These are phyloP conservation scores for Neocallimastix lanati DNA, from an alignment of 192 early-diverging fungal species.

Conservation along the genomic window DNA sequence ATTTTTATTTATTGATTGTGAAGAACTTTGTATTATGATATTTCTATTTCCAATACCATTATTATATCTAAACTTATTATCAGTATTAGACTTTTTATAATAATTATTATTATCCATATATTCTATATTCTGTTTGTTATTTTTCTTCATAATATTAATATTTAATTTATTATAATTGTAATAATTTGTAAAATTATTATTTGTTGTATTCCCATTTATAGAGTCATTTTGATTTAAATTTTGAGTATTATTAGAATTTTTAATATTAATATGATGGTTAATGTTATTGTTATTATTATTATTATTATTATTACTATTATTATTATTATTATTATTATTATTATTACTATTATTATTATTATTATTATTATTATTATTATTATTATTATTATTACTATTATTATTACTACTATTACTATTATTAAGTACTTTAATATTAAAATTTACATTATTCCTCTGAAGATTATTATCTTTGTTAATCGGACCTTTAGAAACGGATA, in stretches of 20 bases:
- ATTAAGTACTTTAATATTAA: background rate
- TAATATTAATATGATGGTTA: background rate
- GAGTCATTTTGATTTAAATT: too few species aligned
- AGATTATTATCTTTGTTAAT: background rate
- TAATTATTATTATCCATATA: background rate
- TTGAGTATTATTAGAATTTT: background rate
- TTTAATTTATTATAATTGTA: too few species aligned
- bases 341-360: too few species aligned
- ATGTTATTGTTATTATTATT: too few species aligned
- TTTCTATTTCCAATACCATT: background rate
- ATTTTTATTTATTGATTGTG: background rate
- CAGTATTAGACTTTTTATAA: background rate
- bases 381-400: background rate
- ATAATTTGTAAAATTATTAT: too few species aligned
- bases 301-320: too few species aligned
- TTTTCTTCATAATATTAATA: too few species aligned
- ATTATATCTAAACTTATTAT: background rate
- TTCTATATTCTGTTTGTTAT: too few species aligned
- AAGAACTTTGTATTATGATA: background rate
- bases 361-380: too few species aligned
- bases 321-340: too few species aligned
- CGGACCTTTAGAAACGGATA: too few species aligned
- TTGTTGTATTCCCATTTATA: too few species aligned
- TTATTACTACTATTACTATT: background rate
- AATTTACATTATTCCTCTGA: background rate